Base-by-base conservation (phyloP, 805 yeast species). In the Saturnispora sekii region DNA sequence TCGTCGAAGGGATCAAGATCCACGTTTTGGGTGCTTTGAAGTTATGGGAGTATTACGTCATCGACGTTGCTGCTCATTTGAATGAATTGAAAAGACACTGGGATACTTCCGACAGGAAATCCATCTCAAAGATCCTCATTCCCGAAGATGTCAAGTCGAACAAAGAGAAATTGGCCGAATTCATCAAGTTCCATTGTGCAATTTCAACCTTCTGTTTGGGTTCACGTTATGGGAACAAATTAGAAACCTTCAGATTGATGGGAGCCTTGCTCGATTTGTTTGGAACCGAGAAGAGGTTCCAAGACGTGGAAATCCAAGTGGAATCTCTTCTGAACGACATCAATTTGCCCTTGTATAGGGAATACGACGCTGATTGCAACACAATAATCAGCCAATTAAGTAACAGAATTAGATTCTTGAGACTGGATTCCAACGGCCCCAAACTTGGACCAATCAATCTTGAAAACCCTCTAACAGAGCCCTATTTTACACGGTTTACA, bases 11-110 rank as follows among this genome's bases (percentile, higher is more conserved):
- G 14, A 68, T 90, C 39, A 75, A 77, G 49, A 60, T 67, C 5
- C 79, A 84, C 53, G 96, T 87, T 0, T 55, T 88, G 26, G 78
- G 74, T 21, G 67, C 72, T 4, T 63, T 86, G 44, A 74, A 79
- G 49, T 68, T 90, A 44, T 90, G 98, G 98, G 88, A 90, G 62
- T 90, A 64, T 61, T 93, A 89, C 59, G 89, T 81, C 5, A 68
- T 88, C 32, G 73, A 87, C 58, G 79, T 77, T 35, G 51, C 56
- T 5, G 54, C 53, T 3, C 68, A 72, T 10, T 53, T 79, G 12
- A 54, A 56, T 1, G 62, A 64, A 5, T 52, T 81, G 10, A 61
- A 66, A 47, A 44, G 56, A 0, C 47, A 53, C 16, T 76, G 76
- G 72, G 28, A 46, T 2, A 18, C 47, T 8, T 28, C 32, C 5